phyloP scores from a whole-genome alignment of 495 filamentous ascomycete species.

The Melanomma pulvis-pyrius region DNA sequence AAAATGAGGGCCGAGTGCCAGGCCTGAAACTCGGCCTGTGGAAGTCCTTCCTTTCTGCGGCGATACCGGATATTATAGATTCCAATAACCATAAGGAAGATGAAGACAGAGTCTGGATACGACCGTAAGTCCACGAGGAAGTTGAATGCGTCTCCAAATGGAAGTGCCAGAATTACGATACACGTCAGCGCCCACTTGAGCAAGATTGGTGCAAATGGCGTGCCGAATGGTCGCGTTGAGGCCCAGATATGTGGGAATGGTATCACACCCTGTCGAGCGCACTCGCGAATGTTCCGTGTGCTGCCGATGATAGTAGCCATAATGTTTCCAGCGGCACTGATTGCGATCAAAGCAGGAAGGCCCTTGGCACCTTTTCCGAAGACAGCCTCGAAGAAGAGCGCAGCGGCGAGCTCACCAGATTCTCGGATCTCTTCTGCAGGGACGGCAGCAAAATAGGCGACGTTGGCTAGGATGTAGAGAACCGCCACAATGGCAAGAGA shows the following conservation, averaged over 20 bases:
- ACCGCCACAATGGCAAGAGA: conserved; percentile 20
- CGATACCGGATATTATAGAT: conserved; percentile 57
- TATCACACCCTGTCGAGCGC: conserved; percentile 21
- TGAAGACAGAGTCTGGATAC: conserved; percentile 59
- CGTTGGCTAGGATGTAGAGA: conserved; percentile 26
- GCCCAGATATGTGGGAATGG: conserved; percentile 21
- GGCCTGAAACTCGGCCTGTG: conserved; percentile 52
- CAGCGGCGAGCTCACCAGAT: conserved; percentile 23
- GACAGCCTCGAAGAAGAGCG: conserved; percentile 33
- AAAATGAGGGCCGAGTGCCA: conserved; percentile 61
- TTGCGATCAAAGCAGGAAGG: conserved; percentile 64
- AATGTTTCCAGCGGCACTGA: conserved; percentile 70
- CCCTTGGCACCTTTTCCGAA: conserved; percentile 51
- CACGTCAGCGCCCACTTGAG: conserved; percentile 17
- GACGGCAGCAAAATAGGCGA: conserved; percentile 34
- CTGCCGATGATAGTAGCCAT: conserved; percentile 62
- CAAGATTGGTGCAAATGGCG: conserved; percentile 27
- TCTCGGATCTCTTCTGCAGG: conserved; percentile 25
- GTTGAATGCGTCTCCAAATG: conserved; percentile 25
- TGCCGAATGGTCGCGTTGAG: conserved; percentile 22
- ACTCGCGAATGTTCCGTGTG: conserved; percentile 16
- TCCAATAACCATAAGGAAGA: conserved; percentile 56
- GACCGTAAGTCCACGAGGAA: conserved; percentile 56
- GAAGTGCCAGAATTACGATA: conserved; percentile 23
- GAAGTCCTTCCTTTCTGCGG: conserved; percentile 52